These are phyloP conservation scores for Pezizomycotina sp. DNA, from an alignment of 2,329 filamentous ascomycete genomes.

Conservation along the genomic window DNA sequence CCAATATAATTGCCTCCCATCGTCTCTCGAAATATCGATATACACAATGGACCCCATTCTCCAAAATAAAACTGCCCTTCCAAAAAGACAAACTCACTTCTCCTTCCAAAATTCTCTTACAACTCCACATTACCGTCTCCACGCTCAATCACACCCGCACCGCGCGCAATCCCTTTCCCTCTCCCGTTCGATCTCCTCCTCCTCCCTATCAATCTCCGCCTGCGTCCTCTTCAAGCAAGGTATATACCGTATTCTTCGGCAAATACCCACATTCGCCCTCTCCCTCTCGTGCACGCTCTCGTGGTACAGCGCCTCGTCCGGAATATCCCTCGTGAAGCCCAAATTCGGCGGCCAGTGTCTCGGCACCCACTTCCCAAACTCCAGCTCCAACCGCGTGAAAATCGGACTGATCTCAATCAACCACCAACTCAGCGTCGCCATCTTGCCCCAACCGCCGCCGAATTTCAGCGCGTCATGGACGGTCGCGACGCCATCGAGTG, in stretches of 20 bases:
- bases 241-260: conserved; percentile 13
- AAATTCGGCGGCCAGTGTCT: conserved; percentile 28
- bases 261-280: conserved; percentile 13
- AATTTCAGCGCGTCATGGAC: conserved; percentile 29
- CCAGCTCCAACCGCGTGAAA: conserved; percentile 29
- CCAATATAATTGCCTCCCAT: too few species aligned
- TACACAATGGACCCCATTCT: too few species aligned
- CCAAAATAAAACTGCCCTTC: too few species aligned
- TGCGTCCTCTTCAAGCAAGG: conserved; percentile 7
- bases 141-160: too few species aligned
- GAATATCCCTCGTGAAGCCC: conserved; percentile 28
- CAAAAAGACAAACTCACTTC: too few species aligned
- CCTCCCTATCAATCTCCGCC: too few species aligned
- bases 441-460: conserved; percentile 25
- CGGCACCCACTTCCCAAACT: conserved; percentile 28
- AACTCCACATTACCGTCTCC: too few species aligned
- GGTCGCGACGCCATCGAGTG: conserved; percentile 14
- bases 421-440: conserved; percentile 28
- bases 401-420: conserved; percentile 29
- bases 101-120: too few species aligned
- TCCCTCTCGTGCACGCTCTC: conserved; percentile 23
- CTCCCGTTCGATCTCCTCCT: too few species aligned
- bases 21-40: too few species aligned
- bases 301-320: conserved; percentile 27
- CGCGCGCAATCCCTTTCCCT: too few species aligned